A percentile compares a stretch with the other conserved stretches of the same genome.
Conservation (phyloP, 1,139 yeast genomes). For the Pichia sp. region DNA sequence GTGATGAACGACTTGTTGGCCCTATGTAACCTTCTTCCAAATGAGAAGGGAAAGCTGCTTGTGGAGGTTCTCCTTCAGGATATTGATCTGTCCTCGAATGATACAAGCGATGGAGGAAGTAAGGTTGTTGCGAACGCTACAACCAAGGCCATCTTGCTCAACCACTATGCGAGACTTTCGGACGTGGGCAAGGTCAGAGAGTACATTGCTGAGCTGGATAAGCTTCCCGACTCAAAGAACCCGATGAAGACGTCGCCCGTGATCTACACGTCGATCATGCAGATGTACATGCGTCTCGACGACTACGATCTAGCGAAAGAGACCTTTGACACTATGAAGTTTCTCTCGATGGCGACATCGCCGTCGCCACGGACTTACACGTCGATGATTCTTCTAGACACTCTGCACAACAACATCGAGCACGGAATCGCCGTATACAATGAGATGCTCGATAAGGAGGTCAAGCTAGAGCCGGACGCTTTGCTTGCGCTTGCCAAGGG, state of each 20-base stretch:
- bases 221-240: conserved; percentile 14
- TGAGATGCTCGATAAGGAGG: conserved; percentile 49
- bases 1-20: conserved; percentile 39
- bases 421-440: conserved; percentile 70
- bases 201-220: conserved; percentile 12
- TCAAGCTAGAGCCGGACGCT: conserved; percentile 28
- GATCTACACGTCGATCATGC: conserved; percentile 60
- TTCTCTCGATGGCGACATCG: conserved; percentile 55
- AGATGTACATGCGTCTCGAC: conserved; percentile 55
- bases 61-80: conserved; percentile 31
- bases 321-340: conserved; percentile 82
- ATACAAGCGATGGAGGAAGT: not conserved
- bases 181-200: conserved; percentile 38
- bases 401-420: conserved; percentile 59
- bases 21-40: conserved; percentile 15
- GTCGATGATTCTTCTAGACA: conserved; percentile 63
- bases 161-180: conserved; percentile 28
- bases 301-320: conserved; percentile 62
- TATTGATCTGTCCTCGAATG: conserved; percentile 12
- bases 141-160: conserved; percentile 44
- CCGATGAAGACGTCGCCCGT: conserved; percentile 34
- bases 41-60: conserved; percentile 11
- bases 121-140: conserved; percentile 34
- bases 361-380: conserved; percentile 71
- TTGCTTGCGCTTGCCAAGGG: conserved; percentile 68